Base-by-base conservation (phyloP, 1,284 basidiomycete species). In the Afroboletus lepidellus region DNA sequence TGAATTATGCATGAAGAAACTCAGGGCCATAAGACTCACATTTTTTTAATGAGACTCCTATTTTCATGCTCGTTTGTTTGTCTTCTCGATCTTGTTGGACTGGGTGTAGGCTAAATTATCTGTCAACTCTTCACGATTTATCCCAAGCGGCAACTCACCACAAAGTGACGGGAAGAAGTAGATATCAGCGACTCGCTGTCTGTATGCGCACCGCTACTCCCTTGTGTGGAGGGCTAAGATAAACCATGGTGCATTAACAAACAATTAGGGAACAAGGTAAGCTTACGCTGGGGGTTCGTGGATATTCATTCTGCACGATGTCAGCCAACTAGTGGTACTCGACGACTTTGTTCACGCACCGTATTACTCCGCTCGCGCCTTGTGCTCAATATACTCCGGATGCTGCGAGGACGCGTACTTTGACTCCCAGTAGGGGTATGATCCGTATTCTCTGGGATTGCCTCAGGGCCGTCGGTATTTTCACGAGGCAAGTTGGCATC, bases 1-100 rank as follows among this genome's bases (percentile, higher is more conserved):
- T 66, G 13, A 54, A 36, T 16, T 0, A 20, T 0, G 16, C 30
- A 12, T 2, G 9, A 41, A 46, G 32, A 18, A 21, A 39, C 21
- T 4, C 15, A 8, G 8, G n/a, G 8, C 21, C 6, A 42, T 5
- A 25, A 25, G 4, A 29, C 47, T 18, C 25, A 62, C 60, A 63
- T 60, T 50, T 59, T 41, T 7, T 11, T 27, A 18, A 59, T 54
- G 5, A 65, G 46, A 11, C 13, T 9, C 34, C 12, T 29, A 18
- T 53, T 29, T 46, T 60, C 60, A 18, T 48, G 34, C 44, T 50
- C 41, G n/a, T 5, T 48, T 11, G 5, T 5, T 9, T 6, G 33
- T 33, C 41, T 47, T 11, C 20, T 39, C 9, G 32, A 12, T 23
- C 21, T 32, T 2, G 15, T 23, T 20, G 59, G 50, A 29, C 57